Base-by-base conservation (phyloP, 805 yeast genomes). In the Hyphopichia homilentoma region DNA sequence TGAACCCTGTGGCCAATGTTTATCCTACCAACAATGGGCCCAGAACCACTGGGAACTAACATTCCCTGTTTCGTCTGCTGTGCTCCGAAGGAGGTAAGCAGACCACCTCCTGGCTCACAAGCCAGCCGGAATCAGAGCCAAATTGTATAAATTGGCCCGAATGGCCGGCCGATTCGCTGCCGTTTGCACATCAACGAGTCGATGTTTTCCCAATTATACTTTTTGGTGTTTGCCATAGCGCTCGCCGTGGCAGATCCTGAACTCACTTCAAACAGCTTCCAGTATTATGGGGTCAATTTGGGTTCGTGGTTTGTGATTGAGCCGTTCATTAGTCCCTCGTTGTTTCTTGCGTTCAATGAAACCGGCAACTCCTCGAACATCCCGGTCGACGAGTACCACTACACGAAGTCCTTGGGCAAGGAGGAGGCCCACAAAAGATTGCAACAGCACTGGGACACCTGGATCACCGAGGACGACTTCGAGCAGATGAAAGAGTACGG, bases 301-400 rank as follows among this genome's bases (percentile, higher is more conserved):
- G 89, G 88, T 20, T 87, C 87, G 6, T 81, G 88, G 89, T 60
- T 80, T 16, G 74, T 81, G 0, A 58, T 81, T 9, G 87, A 81
- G 49, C 87, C 89, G 0, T 81, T 71, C 45, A 80, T 81, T 34
- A 79, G 81, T 0, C 87, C 89, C 1, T 70, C 79, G 1, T 51
- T 81, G 17, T 81, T 75, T 6, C 64, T 65, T 25, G 44, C 33
- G 13, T 13, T 12, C 4, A 28, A 35, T 27, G 22, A 20, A 11
- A 20, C 22, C 22, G 22, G 22, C 53, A 54, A 38, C 32, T 45
- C 28, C 6, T 51, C 57, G 14, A 37, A 51, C 9, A 65, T 70
- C 3, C 82, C 83, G 1, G 64, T 70, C 5, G 88, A 81, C 49
- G 89, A 81, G 50, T 80, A 75, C 43, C 69, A 70, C 16, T 70